Base-by-base conservation (phyloP, 2,329 filamentous ascomycete genomes). In the Mariannaea sp. region DNA sequence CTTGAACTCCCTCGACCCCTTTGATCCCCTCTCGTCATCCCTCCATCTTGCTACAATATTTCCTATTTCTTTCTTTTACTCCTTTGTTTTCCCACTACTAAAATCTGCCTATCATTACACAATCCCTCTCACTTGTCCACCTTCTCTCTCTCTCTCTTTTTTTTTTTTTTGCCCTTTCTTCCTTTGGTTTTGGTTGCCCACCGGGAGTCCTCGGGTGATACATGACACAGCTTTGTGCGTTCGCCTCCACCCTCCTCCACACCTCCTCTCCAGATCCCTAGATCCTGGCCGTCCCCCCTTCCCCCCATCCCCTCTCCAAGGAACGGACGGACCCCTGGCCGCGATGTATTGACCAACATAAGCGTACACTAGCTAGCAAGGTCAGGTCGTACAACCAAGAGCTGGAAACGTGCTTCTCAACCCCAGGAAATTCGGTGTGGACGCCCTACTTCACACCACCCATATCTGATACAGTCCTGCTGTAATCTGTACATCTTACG, bases 141-240 rank as follows among this genome's bases (percentile, higher is more conserved):
- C 29, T 39, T 10, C 38, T 40, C 40, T 24, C 27, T 27, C 32
- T 6, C 24, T 43, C 48, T 16, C n/a, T 20, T n/a, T 8, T 16
- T n/a, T 12, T 16, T 20, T 36, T 7, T 45, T 26, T 20, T 43
- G 26, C 38, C 33, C 17, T 26, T 16, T 29, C n/a, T 41, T 20
- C 35, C 33, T 33, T 16, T 26, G 35, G 17, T 32, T 29, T 44
- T 38, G 36, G 20, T 17, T 32, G 44, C 42, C 39, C 49, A 43
- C 59, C 49, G 39, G 55, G 48, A 51, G 45, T 59, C 55, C 49
- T 59, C 53, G 58, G 56, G 50, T 55, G 54, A 57, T 56, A 57
- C 48, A 49, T 43, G 50, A 49, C 56, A 43, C 52, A 50, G n/a
- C 50, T 57, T 53, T 42, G 52, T 50, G 35, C 39, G 30, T 43